Conservation (phyloP, 2,329 filamentous ascomycete species). For the Colletotrichum sp. region DNA sequence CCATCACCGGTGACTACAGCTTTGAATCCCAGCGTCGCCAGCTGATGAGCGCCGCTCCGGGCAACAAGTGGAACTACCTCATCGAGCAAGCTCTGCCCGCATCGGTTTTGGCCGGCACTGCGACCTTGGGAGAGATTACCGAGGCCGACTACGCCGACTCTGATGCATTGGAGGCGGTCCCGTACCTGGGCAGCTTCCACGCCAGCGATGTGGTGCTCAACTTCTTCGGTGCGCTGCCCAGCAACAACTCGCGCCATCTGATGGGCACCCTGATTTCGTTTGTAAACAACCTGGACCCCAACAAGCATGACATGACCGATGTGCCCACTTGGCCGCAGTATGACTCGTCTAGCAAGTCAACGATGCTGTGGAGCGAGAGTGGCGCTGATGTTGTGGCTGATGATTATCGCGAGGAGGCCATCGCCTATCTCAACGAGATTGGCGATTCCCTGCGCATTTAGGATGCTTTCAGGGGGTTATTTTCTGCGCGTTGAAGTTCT, state of each 20-base stretch:
- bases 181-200: slow-evolving; percentile 79
- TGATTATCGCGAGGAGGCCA: neutral
- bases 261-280: slow-evolving; percentile 72
- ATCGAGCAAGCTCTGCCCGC: slow-evolving; percentile 42
- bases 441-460: neutral
- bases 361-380: neutral
- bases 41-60: neutral
- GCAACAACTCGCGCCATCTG: slow-evolving; percentile 51
- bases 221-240: slow-evolving; percentile 54
- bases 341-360: neutral
- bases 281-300: slow-evolving; percentile 73
- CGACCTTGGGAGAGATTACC: slow-evolving; percentile 53
- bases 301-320: slow-evolving; percentile 43
- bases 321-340: slow-evolving; percentile 35
- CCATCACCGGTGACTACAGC: neutral
- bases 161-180: slow-evolving; percentile 29
- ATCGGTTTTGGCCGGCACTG: slow-evolving; percentile 48
- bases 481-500: neutral
- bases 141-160: slow-evolving; percentile 50
- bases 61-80: neutral
- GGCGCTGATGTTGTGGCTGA: neutral
- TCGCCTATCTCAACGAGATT: neutral
- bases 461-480: neutral
- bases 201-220: slow-evolving; percentile 70
- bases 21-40: neutral